phyloP scores from a whole-genome alignment of 495 filamentous ascomycete species.

The Tuber borchii region DNA sequence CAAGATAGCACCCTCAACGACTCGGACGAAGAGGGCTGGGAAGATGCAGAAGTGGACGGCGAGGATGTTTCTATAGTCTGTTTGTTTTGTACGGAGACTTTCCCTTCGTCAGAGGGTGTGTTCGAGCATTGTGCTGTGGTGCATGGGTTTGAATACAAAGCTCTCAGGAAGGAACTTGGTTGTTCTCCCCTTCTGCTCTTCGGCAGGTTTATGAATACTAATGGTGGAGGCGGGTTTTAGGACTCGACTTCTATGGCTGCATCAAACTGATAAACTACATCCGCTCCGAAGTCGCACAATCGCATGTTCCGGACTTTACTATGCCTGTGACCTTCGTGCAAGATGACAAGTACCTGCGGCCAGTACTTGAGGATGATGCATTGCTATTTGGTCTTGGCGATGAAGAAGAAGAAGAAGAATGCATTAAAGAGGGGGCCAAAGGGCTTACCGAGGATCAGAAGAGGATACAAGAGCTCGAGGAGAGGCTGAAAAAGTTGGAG shows the following conservation, averaged over 20 bases:
- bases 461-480: constrained; percentile 62
- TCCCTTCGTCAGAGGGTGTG: constrained; percentile 71
- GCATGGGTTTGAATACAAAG: constrained; percentile 67
- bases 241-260: constrained; percentile 71
- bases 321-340: constrained; percentile 53
- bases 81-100: constrained; percentile 45
- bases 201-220: not conserved
- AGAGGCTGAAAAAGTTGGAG: constrained; percentile 57
- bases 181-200: not conserved
- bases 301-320: constrained; percentile 36
- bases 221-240: constrained; percentile 42
- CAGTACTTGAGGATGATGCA: constrained; percentile 83
- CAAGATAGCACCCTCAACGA: not conserved
- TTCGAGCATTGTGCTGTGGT: constrained; percentile 64
- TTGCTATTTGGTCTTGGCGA: constrained; percentile 79
- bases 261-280: constrained; percentile 85
- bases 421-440: constrained; percentile 33
- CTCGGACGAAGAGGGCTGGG: constrained; percentile 55
- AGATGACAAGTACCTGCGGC: constrained; percentile 68
- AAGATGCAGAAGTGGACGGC: constrained; percentile 61
- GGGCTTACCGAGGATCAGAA: constrained; percentile 46
- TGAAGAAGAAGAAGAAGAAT: constrained; percentile 39
- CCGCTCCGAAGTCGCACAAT: constrained; percentile 44
- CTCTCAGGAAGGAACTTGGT: constrained; percentile 54
- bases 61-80: constrained; percentile 47